Base-by-base conservation (phyloP, 805 yeast genomes). In the Brettanomyces anomalus region DNA sequence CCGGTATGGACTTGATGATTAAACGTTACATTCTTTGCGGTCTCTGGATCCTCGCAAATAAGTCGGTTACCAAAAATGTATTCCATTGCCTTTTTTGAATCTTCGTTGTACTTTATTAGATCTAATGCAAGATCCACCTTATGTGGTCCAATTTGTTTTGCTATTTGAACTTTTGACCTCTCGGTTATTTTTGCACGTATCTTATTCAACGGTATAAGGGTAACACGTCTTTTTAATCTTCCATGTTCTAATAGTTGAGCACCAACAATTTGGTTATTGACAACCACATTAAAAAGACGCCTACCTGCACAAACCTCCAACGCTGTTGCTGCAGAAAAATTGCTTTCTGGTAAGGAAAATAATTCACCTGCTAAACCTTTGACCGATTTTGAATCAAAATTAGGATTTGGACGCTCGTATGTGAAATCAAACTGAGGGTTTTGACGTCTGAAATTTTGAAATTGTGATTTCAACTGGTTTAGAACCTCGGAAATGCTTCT, bases 301-400 rank as follows among this genome's bases (percentile, higher is more conserved):
- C 90, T 94, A 39, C 98, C 99, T 2, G 97, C 98, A 58, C 95
- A 82, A 2, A 86, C 82, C 61, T 93, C 97, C 31, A 93, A 66
- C 1, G 99, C 98, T 20, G 81, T 70, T 1, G 95, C 81, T 42
- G 80, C 77, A 20, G 75, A 73, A 43, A 64, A 57, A 39, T 81
- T 76, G 1, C 68, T 57, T 36, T 79, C 77, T 15, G 73, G 72
- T 17, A 93, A 57, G 1, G 70, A 62, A 57, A 94, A 87, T 40
- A 93, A 65, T 55, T 85, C 93, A 2, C 95, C 96, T 13, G 90
- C 95, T 15, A 88, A 76, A 37, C 99, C 99, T 55, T 79, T 81
- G 3, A 93, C 94, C 0, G 81, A 69, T 1, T 59, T 49, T 3
- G 76, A 61, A 52, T 82, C 64, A 54, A 89, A 85, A 39, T 74